Evolutionary conservation across 176 grass and related monocot genomes (phyloP).

Genomic region (Oryza punctata): DNA sequence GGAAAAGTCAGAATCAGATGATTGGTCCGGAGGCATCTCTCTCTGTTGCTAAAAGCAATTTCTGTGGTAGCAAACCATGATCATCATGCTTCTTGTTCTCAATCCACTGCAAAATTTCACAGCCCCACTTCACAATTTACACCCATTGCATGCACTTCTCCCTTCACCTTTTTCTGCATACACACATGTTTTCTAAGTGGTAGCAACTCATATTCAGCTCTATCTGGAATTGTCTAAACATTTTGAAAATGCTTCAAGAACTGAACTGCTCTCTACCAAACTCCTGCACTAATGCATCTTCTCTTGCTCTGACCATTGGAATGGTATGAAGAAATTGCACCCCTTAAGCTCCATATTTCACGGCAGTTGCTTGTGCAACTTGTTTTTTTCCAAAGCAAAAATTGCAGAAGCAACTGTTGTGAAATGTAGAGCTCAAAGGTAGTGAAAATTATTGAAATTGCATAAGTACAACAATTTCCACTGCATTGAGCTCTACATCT

Average conservation of each 20-base stretch:
- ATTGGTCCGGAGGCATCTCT: neutral
- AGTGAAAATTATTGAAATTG: neutral
- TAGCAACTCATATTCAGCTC: no score
- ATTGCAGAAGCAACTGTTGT: no score
- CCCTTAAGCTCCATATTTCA: neutral
- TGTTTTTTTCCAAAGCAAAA: no score
- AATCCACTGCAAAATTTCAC: neutral
- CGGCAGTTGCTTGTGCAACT: no score
- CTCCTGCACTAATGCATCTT: neutral
- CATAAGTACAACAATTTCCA: neutral
- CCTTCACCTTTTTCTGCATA: neutral
- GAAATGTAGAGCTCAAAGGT: no score
- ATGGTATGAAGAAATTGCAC: neutral
- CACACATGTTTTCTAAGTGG: neutral
- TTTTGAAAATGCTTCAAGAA: neutral
- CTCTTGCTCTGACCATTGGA: neutral
- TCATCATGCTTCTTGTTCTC: neutral
- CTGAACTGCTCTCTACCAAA: neutral
- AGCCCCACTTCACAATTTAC: neutral
- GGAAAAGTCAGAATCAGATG: slow-evolving; percentile 4
- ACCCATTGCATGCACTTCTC: neutral
- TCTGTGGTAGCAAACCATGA: neutral
- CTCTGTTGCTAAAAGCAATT: neutral
- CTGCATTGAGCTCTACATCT: neutral
- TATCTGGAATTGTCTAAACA: neutral